Evolutionary conservation across 164 flowering plant genomes (phyloP), one percentile per base, ranked within the genome.

Genomic region (Berberis vulgaris): DNA sequence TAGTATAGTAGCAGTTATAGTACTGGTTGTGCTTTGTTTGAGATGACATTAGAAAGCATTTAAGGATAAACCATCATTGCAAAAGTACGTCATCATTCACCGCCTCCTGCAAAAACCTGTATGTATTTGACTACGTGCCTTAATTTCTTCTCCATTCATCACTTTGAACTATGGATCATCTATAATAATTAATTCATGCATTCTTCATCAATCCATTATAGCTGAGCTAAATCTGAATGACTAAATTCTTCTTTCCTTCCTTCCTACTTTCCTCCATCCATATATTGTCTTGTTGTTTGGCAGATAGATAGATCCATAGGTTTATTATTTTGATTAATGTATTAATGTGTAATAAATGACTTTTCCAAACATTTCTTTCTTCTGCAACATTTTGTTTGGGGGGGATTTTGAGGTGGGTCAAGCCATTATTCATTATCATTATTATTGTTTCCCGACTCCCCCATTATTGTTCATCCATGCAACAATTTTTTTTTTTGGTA

Each of bases 61-160:
- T 74, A 73, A 73, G 65, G 64, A 10, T n/a, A 63, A 65, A 54
- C 26, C 79, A 79, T 79, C 73, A 76, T 79, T 76, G 71, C 79
- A 47, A 42, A 71, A 72, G 82, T 71, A 79, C 79, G 78, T 76
- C 80, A 79, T 76, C 78, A 79, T 79, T n/a, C n/a, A n/a, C n/a
- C n/a, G n/a, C n/a, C n/a, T n/a, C 26, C 26, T 26, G 26, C 26
- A 26, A 26, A 26, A 26, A 52, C 8, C 55, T 26, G 0, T 70
- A 70, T 54, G 60, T 45, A 65, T 67, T 75, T 71, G 68, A 72
- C 73, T 72, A 66, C 71, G 70, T 72, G 66, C 38, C 26, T 26
- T n/a, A n/a, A n/a, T n/a, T n/a, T n/a, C n/a, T n/a, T n/a, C n/a
- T n/a, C n/a, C n/a, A n/a, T n/a, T n/a, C n/a, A n/a, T n/a, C n/a